Conservation (phyloP, 2,329 filamentous ascomycete genomes). For the Dryadomyces sulphureus region DNA sequence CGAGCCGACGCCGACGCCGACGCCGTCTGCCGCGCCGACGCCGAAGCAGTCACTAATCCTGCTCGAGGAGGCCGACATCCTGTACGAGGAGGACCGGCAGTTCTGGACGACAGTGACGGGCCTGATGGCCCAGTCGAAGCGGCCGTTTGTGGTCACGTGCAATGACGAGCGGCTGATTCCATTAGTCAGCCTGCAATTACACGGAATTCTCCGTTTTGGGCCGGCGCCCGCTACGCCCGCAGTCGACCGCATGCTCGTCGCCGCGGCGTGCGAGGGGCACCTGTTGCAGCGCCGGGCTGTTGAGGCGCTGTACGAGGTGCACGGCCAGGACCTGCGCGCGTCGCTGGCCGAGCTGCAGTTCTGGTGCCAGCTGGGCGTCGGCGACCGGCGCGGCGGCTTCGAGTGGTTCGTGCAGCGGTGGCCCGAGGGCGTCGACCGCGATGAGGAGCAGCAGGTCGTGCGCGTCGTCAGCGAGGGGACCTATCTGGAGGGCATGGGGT, state of each 20-base stretch:
- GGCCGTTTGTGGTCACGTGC: slow-evolving; percentile 90
- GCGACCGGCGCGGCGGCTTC: slow-evolving; percentile 73
- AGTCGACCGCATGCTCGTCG: slow-evolving; percentile 64
- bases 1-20: slow-evolving; percentile 14
- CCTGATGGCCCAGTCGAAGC: slow-evolving; percentile 70
- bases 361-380: slow-evolving; percentile 94
- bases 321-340: slow-evolving; percentile 60
- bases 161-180: slow-evolving; percentile 81
- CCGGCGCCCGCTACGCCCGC: slow-evolving; percentile 51
- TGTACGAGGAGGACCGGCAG: slow-evolving; percentile 91
- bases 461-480: slow-evolving; percentile 72
- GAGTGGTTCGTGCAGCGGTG: slow-evolving; percentile 79
- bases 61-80: slow-evolving; percentile 81
- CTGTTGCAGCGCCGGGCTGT: slow-evolving; percentile 54
- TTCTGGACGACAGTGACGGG: slow-evolving; percentile 77
- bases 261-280: slow-evolving; percentile 85
- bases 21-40: no score
- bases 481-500: slow-evolving; percentile 65
- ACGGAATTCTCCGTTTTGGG: slow-evolving; percentile 69
- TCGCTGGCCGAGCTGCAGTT: slow-evolving; percentile 77
- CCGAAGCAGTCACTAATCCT: slow-evolving; percentile 94
- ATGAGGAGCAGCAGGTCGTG: slow-evolving; percentile 50
- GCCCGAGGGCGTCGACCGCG: slow-evolving; percentile 55
- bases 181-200: slow-evolving; percentile 55
- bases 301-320: slow-evolving; percentile 52